phyloP scores from a whole-genome alignment of 768 basidiomycete species.

The Pulveroboletus ravenelii region DNA sequence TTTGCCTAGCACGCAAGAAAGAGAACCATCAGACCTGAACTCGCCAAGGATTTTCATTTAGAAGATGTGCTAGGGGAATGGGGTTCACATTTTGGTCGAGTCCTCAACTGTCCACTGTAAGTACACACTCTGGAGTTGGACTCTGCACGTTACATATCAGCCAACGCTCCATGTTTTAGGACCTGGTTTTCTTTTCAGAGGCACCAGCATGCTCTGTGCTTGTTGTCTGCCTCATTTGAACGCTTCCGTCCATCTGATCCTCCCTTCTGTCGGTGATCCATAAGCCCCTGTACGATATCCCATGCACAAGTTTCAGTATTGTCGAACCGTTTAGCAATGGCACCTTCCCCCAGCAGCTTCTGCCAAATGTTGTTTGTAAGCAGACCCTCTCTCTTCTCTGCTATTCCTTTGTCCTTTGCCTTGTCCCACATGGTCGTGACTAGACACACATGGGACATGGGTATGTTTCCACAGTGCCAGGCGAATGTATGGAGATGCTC shows the following conservation, averaged over 20 bases:
- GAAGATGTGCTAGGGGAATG: no score
- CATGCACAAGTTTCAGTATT: not conserved
- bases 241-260: conserved; percentile 1
- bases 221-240: conserved; percentile 17
- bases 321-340: not conserved
- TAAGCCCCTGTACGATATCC: not conserved
- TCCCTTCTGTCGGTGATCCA: conserved; percentile 18
- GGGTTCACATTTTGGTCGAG: no score
- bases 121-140: no score
- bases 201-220: no score
- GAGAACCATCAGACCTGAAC: no score
- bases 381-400: conserved; percentile 5
- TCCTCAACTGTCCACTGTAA: no score
- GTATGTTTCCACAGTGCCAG: conserved; percentile 31
- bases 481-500: conserved; percentile 32
- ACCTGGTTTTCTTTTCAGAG: no score
- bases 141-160: no score
- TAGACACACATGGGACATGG: conserved; percentile 28
- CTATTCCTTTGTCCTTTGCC: conserved; percentile 12
- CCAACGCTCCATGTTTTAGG: no score
- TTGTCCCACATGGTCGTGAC: conserved; percentile 38
- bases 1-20: no score
- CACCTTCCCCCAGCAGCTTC: not conserved
- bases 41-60: no score
- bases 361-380: conserved; percentile 26